Evolutionary conservation across 805 yeast species (phyloP).

Genomic region (Lipomyces spencermartinsiae): DNA sequence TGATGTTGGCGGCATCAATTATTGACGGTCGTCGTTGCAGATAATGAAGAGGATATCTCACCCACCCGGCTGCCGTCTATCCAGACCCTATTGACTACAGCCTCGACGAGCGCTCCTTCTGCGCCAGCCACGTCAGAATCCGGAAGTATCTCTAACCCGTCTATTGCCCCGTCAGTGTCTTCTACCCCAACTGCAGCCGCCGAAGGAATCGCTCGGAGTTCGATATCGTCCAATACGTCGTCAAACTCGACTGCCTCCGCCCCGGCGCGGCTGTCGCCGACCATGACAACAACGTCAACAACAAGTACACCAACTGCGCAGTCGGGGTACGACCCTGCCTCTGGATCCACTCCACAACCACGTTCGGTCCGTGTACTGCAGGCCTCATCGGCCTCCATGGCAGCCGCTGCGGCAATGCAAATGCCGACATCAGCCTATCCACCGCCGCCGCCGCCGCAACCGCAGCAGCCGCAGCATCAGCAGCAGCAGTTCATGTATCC

Average conservation of each 20-base stretch:
- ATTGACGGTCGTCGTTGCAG: not conserved
- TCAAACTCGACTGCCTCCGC: constrained; percentile 2
- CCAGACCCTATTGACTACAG: constrained; percentile 30
- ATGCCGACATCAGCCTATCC: not conserved
- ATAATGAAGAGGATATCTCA: constrained; percentile 18
- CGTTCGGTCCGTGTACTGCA: not conserved
- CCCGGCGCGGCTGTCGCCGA: constrained; percentile 1
- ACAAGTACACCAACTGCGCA: not conserved
- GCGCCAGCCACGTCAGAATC: not conserved
- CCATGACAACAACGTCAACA: not conserved
- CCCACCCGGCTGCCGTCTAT: constrained; percentile 38
- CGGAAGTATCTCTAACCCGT: not conserved
- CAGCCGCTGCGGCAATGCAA: constrained; percentile 5
- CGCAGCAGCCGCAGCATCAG: constrained; percentile 9
- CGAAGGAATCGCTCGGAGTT: not conserved
- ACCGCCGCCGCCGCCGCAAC: not conserved
- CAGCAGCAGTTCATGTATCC: not conserved
- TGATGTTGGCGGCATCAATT: not conserved
- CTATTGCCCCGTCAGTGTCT: not conserved
- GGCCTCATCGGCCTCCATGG: not conserved
- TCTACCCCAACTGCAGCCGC: not conserved
- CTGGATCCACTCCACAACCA: not conserved
- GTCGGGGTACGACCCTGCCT: constrained; percentile 1
- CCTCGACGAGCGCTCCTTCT: not conserved
- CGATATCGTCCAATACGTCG: not conserved